Evolutionary conservation across 2,329 filamentous ascomycete species (phyloP), one percentile per base, ranked within the genome.

Genomic region (Fusarium sp.): DNA sequence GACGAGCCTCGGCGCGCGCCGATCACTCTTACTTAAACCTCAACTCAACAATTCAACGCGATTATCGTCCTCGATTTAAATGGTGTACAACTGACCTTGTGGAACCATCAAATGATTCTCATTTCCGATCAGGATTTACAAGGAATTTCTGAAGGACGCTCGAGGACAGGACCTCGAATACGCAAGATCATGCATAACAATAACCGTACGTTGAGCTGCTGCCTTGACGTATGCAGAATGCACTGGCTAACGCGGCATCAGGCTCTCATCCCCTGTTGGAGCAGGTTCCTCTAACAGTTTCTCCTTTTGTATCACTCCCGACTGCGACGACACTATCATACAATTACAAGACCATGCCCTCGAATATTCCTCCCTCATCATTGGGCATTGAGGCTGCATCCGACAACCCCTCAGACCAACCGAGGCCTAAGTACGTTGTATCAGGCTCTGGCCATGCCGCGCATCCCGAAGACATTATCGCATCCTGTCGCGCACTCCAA

Each of bases 261-360:
- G 93, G 90, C 75, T 91, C 95, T 17, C 95, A 98, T 84, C 94
- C 93, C 17, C 90, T 98, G 74, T 91, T 99, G 56, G 94, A 95
- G 75, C 97, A 99, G 85, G 91, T 98, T 45, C 95, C 97, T 33
- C 87, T 99, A 65, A 97, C 95, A 59, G 95, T 98, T 52, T 98
- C 96, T 4, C 97, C 97, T 30, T 98, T 98, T 86, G 91, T 98
- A 78, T 93, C 93, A 69, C 92, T 99, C 35, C 97, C 97, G 12
- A 93, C 94, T 33, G 93, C 96, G 30, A 94, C 95, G 22, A 98
- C 95, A 0, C 90, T 99, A 9, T 96, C 97, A 27, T 98, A 98
- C 86, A 97, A 95, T 77, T 98, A 98, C 89, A 96, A 95, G 81
- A 89, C 91, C 12, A 92, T 98, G 80, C 94, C 96, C 0, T 96